Evolutionary conservation across 1,284 basidiomycete genomes (phyloP).

Genomic region (Sporisorium graminicola): DNA sequence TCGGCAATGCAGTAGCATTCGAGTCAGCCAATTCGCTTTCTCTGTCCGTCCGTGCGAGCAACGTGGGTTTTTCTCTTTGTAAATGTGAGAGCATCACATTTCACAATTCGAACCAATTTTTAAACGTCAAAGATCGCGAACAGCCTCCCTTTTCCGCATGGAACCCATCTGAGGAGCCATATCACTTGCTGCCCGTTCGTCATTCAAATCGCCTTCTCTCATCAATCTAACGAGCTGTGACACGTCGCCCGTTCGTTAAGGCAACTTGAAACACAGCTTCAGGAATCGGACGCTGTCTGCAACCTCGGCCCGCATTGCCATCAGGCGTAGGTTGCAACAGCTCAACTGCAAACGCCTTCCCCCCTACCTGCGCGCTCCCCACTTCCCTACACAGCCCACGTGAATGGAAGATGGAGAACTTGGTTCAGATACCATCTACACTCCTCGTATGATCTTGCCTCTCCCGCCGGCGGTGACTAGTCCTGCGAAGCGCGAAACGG

Average conservation of each 20-base stretch:
- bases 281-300: neutral
- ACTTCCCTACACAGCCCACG: conserved; percentile 1
- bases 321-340: conserved; percentile 33
- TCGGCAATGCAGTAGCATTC: too few relatives aligned
- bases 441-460: neutral
- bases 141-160: neutral
- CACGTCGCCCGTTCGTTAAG: neutral
- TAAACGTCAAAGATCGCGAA: conserved; percentile 30
- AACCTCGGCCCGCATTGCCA: neutral
- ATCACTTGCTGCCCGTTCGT: conserved; percentile 7
- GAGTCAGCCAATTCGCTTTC: neutral
- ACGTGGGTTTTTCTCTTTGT: neutral
- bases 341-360: conserved; percentile 15
- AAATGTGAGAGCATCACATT: neutral
- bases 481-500: neutral
- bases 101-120: neutral
- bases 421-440: conserved; percentile 7
- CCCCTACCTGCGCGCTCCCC: neutral
- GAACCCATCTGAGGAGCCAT: conserved; percentile 22
- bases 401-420: neutral
- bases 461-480: neutral
- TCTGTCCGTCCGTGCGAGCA: conserved; percentile 9
- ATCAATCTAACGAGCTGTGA: neutral
- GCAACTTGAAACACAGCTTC: neutral
- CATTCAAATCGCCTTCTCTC: neutral